Conservation (phyloP, 495 filamentous ascomycete species). For the Talaromyces adpressus region DNA sequence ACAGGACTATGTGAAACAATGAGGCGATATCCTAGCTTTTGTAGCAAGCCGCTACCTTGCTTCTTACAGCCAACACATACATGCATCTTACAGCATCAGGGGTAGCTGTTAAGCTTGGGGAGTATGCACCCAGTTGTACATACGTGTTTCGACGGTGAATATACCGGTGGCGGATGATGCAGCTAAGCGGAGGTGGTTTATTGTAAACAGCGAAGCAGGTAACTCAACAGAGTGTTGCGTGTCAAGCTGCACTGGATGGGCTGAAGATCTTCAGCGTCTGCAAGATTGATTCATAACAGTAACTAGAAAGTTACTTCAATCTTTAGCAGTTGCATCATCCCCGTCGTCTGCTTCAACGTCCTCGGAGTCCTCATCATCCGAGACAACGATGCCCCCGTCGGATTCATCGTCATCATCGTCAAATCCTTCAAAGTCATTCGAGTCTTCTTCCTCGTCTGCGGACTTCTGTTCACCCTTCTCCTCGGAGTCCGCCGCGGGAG, state of each 20-base stretch:
- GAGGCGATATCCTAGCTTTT: not conserved
- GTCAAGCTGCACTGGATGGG: not conserved
- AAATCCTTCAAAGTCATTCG: slow-evolving; percentile 35
- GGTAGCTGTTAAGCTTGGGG: not conserved
- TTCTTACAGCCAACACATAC: not conserved
- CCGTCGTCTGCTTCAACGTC: slow-evolving; percentile 19
- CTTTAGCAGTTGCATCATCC: not conserved
- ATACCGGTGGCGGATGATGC: not conserved
- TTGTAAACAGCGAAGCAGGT: not conserved
- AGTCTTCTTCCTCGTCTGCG: slow-evolving; percentile 16
- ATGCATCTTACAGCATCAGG: not conserved
- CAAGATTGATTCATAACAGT: not conserved
- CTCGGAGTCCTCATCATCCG: slow-evolving; percentile 11
- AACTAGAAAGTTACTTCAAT: not conserved
- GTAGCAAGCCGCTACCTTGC: not conserved
- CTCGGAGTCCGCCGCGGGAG: slow-evolving; percentile 22
- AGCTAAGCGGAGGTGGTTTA: not conserved
- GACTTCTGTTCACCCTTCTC: slow-evolving; percentile 12
- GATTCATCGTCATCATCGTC: slow-evolving; percentile 17
- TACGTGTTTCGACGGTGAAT: not conserved
- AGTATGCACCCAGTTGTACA: not conserved
- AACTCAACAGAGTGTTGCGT: not conserved
- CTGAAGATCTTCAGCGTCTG: not conserved
- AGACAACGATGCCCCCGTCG: slow-evolving; percentile 22
- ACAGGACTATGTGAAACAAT: not conserved